Base-by-base conservation (phyloP, 768 basidiomycete species). In the Candolleomyces efflorescens region DNA sequence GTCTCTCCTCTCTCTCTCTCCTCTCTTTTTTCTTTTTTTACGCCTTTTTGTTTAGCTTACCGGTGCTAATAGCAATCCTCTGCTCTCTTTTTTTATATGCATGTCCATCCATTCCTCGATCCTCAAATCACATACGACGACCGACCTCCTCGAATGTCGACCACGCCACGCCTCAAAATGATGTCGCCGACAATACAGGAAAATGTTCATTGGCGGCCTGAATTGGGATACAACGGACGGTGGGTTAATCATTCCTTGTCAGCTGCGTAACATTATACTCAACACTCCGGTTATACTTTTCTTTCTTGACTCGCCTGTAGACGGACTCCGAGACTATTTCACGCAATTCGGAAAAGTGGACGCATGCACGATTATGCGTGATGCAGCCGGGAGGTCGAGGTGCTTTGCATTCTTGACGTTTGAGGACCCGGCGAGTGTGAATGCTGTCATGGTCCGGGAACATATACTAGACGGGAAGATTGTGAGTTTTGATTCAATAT, bases 151-250 rank as follows among this genome's bases (percentile, higher is more conserved):
- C 63, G 50, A 63, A 32, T 11, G 11, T 32, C 32, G 32, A 32
- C 6, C 11, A 32, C 63, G 61, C 61, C 59, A 54, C 48, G 56
- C 63, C 59, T 58, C 58, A 58, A 53, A 32, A 53, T 56, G 50
- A 45, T 62, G 55, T 54, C 59, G 38, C 60, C 54, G 65, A 76
- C 71, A 77, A 73, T 32, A 11, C 80, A 98, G 97, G 75, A 99
- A 99, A 82, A 99, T 99, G 97, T 99, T 99, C 75, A 95, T 99
- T 70, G 97, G 97, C 62, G 97, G 97, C 63, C 81, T 99, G 63
- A 97, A 98, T 78, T 99, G 97, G 97, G 96, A 98, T 75, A 98
- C 97, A 67, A 96, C 93, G 71, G 97, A 98, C 82, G 96, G 97
- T 99, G 84, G 61, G 76, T 77, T n/a, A n/a, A n/a, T n/a, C n/a